These are phyloP conservation scores for Byssoonygena ceratinophila DNA, from an alignment of 2,329 filamentous ascomycete species.

Conservation along the genomic window DNA sequence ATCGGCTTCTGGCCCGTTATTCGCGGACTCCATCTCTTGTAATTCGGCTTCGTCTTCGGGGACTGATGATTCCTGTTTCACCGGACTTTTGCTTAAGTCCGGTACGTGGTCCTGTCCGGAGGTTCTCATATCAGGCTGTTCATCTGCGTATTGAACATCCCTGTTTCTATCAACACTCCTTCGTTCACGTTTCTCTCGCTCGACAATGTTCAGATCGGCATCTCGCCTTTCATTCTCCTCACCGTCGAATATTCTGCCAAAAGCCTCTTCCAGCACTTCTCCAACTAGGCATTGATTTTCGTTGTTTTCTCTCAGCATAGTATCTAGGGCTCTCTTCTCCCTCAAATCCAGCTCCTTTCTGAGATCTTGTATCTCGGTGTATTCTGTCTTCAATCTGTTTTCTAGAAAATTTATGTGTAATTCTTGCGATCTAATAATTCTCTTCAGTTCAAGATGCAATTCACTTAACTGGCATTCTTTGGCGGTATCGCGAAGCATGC, in stretches of 20 bases:
- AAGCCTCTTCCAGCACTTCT: not conserved
- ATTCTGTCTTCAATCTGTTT: not conserved
- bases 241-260: constrained; percentile 1
- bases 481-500: constrained; percentile 23
- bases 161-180: not conserved
- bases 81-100: not conserved
- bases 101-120: not conserved
- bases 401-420: constrained; percentile 9
- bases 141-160: too few species aligned
- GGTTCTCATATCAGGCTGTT: not conserved
- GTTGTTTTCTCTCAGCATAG: not conserved
- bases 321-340: not conserved
- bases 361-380: constrained; percentile 2
- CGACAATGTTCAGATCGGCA: not conserved
- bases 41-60: not conserved
- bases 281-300: not conserved
- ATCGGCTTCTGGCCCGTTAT: not conserved
- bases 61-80: not conserved
- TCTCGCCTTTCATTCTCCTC: not conserved
- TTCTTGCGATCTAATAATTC: constrained; percentile 17
- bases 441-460: constrained; percentile 23
- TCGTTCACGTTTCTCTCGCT: not conserved
- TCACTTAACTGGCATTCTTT: constrained; percentile 9
- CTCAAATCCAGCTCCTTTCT: constrained; percentile 8
- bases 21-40: not conserved